Evolutionary conservation across 1,139 yeast species (phyloP), one percentile per base, ranked within the genome.

Genomic region (Suhomyces choctaworum): DNA sequence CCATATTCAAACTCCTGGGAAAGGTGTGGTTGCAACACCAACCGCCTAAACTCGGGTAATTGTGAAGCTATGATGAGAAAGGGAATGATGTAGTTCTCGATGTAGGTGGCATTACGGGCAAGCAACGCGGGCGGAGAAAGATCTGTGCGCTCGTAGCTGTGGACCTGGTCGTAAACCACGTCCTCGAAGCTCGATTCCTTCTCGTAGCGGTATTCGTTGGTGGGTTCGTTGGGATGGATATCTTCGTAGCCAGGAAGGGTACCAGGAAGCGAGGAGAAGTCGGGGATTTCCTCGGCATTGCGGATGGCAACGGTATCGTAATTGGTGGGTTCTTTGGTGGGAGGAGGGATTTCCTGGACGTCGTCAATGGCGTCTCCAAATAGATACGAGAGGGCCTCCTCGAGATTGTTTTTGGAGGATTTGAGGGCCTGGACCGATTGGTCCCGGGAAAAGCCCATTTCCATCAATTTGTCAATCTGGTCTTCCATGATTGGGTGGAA

Each of bases 371-470:
- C 57, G 19, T 66, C 77, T 24, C 69, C 74, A 45, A 80, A 74
- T 19, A 80, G 64, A 47, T 56, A 72, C 19, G 71, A 73, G 32
- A 79, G 67, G 5, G 87, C 87, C 27, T 62, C 62, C 29, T 70
- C 71, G n/a, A 78, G 63, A 46, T 80, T 71, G 42, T 74, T 66
- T 35, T 68, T 62, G 14, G 76, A 51, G 19, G 54, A 53, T 37
- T 56, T 39, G 30, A 76, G 58, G 0, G 80, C 81, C 16, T 53
- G 57, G 7, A 42, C 44, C 0, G 80, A 73, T 40, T 66, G 65
- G 17, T 66, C 74, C 5, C 58, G 61, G 40, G 71, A 54, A 52
- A 81, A 74, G 21, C 88, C 89, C 88, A 82, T 81, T 37, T 76
- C 84, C 33, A 64, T 59, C 40, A 81, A 68, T 48, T 64, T 34